phyloP scores from a whole-genome alignment of 345 rosid genomes.

The Mangifera indica region DNA sequence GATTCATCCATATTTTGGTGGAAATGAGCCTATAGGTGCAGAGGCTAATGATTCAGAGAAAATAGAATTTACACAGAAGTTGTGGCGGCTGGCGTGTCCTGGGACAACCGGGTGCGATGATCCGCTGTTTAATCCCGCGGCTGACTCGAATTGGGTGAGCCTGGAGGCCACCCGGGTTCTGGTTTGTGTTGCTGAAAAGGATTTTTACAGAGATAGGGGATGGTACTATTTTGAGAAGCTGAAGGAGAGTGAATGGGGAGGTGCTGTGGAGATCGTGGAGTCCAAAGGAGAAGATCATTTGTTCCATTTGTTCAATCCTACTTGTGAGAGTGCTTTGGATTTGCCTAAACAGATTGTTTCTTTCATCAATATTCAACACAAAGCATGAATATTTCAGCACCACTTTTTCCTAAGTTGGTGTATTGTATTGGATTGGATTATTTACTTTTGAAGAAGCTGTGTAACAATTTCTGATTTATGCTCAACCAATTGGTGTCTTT shows the following conservation, averaged over 20 bases:
- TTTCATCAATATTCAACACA: conserved; percentile 21
- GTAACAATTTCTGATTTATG: too few species aligned
- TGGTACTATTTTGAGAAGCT: conserved; percentile 31
- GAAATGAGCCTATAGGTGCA: conserved; percentile 16
- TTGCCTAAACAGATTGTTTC: conserved; percentile 25
- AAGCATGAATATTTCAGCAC: background rate
- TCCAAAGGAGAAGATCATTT: conserved; percentile 37
- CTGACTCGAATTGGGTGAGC: conserved; percentile 33
- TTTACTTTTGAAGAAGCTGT: too few species aligned
- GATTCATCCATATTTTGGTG: conserved; percentile 34
- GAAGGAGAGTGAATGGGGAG: conserved; percentile 44
- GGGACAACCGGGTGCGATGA: conserved; percentile 41
- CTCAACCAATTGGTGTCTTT: too few species aligned
- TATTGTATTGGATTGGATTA: too few species aligned
- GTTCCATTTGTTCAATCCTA: conserved; percentile 37
- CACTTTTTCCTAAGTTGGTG: background rate
- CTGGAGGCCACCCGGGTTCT: conserved; percentile 39
- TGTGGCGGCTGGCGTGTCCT: conserved; percentile 36
- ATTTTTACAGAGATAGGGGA: conserved; percentile 35
- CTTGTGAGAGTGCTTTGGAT: conserved; percentile 24
- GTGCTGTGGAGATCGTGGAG: conserved; percentile 40
- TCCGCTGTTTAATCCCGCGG: conserved; percentile 41
- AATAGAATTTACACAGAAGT: background rate
- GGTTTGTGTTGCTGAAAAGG: conserved; percentile 45
- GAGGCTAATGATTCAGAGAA: conserved; percentile 1